Evolutionary conservation across 176 grass and related monocot species (phyloP).

Genomic region (Cenchrus americanus): DNA sequence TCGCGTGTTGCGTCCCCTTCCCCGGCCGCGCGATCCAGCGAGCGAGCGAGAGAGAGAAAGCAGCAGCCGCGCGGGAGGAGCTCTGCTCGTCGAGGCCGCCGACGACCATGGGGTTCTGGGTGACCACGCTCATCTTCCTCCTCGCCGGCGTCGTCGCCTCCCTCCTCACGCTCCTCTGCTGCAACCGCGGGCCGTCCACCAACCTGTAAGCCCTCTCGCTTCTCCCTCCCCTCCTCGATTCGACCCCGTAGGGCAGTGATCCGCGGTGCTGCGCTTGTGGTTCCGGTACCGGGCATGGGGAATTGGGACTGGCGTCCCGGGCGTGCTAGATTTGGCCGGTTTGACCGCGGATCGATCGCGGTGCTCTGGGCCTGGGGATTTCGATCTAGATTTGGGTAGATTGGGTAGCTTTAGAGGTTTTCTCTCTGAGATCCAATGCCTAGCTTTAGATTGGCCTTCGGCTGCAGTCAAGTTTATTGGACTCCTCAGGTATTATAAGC

Average conservation of each 20-base stretch:
- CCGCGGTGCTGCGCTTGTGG: neutral
- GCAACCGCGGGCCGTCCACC: constrained; percentile 67
- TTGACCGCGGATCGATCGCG: constrained; percentile 37
- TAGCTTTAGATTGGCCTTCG: neutral
- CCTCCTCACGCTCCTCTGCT: constrained; percentile 59
- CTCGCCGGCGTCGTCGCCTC: constrained; percentile 55
- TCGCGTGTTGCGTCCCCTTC: neutral
- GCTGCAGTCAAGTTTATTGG: neutral
- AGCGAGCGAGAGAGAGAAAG: neutral
- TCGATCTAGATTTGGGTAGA: constrained; percentile 32
- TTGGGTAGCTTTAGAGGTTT: neutral
- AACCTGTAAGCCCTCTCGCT: constrained; percentile 48
- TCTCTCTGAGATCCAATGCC: neutral
- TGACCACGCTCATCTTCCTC: constrained; percentile 63
- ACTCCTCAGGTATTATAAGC: neutral
- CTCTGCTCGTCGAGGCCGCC: neutral
- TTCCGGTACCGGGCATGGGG: neutral
- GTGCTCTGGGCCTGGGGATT: neutral
- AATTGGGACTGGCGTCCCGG: neutral
- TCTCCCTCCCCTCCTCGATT: neutral
- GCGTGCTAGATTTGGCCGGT: neutral
- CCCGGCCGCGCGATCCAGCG: constrained; percentile 21
- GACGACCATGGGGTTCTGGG: constrained; percentile 60
- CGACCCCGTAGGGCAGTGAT: neutral
- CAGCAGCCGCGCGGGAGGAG: neutral